Evolutionary conservation across 768 basidiomycete genomes (phyloP).

Genomic region (Candolleomyces aberdarensis): DNA sequence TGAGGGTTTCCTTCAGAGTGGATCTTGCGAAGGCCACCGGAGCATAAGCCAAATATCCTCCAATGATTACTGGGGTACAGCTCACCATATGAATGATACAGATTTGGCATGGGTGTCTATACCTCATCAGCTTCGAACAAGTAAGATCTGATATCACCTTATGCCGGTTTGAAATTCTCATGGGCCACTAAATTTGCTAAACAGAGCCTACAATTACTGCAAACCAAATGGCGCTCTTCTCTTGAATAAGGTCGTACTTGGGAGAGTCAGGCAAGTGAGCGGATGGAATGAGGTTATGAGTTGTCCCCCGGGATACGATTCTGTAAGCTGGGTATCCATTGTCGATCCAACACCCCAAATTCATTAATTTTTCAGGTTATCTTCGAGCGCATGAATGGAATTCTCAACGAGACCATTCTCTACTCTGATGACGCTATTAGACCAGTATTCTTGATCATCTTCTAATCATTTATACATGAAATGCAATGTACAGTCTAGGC

Average conservation of each 20-base stretch:
- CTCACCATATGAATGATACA: neutral
- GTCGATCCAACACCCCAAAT: too few species aligned
- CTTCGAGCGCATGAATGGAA: too few species aligned
- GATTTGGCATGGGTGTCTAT: constrained; percentile 28
- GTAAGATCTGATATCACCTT: constrained; percentile 13
- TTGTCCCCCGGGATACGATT: constrained; percentile 25
- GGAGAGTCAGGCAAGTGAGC: constrained; percentile 19
- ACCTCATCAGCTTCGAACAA: constrained; percentile 28
- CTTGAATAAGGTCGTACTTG: constrained; percentile 28
- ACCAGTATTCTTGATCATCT: too few species aligned
- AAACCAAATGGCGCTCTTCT: constrained; percentile 20
- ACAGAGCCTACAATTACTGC: constrained; percentile 22
- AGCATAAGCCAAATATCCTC: neutral
- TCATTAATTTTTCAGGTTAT: too few species aligned
- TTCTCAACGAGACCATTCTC: too few species aligned
- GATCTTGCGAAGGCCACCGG: neutral
- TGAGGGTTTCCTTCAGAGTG: neutral
- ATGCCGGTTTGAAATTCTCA: too few species aligned
- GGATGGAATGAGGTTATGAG: constrained; percentile 20
- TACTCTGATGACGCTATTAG: too few species aligned
- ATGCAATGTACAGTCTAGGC: too few species aligned
- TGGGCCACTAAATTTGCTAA: neutral
- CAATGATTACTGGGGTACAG: neutral
- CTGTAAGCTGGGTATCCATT: constrained; percentile 14
- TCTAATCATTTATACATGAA: too few species aligned